These are phyloP conservation scores for Cercospora sesami DNA, from an alignment of 2,329 filamentous ascomycete species.

Conservation along the genomic window DNA sequence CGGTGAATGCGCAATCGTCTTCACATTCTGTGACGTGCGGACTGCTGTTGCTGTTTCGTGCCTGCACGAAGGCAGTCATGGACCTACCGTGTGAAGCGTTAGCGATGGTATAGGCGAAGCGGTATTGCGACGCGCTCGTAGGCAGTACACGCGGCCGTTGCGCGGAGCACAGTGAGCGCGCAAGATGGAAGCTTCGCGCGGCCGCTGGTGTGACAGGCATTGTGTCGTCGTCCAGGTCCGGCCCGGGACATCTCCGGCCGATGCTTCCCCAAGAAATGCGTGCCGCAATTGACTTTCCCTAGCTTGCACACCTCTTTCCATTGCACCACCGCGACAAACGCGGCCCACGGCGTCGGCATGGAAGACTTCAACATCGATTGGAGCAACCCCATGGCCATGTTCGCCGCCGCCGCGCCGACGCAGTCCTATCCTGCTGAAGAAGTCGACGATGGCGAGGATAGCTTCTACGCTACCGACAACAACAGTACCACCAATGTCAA, in stretches of 20 bases:
- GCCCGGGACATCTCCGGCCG: not conserved
- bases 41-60: not conserved
- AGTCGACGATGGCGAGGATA: constrained; percentile 28
- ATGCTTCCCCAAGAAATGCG: not conserved
- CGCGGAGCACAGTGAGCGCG: not conserved
- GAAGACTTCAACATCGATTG: constrained; percentile 27
- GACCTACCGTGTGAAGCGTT: not conserved
- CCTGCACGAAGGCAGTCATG: not conserved
- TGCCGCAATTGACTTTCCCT: not conserved
- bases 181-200: not conserved
- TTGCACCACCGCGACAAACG: not conserved
- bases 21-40: not conserved
- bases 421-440: constrained; percentile 16
- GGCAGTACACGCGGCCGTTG: not conserved
- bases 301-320: not conserved
- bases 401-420: constrained; percentile 15
- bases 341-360: not conserved
- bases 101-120: not conserved
- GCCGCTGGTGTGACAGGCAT: not conserved
- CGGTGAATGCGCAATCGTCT: not conserved
- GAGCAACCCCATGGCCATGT: constrained; percentile 28
- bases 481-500: constrained; percentile 9
- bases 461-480: constrained; percentile 27
- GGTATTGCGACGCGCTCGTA: not conserved
- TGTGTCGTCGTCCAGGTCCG: not conserved